Conservation (phyloP, 2,329 filamentous ascomycete species). For the Hortaea sp. region DNA sequence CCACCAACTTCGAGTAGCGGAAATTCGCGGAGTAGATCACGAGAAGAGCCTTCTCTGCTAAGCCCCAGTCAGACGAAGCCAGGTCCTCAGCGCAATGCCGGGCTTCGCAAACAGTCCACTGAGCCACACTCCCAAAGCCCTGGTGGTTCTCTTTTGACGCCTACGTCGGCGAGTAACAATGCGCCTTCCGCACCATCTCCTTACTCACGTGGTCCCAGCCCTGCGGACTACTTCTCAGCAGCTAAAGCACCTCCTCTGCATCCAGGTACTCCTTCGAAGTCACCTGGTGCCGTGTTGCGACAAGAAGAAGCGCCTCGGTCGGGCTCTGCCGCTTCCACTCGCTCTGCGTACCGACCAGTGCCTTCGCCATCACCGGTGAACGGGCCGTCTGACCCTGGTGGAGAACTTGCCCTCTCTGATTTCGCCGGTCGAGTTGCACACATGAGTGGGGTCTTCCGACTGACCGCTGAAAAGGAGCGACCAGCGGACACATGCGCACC, state of each 20-base stretch:
- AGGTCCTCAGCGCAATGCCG: not conserved
- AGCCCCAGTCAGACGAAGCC: not conserved
- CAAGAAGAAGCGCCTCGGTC: constrained; percentile 13
- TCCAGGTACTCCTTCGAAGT: constrained; percentile 1
- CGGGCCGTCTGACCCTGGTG: constrained; percentile 29
- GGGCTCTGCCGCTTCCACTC: constrained; percentile 11
- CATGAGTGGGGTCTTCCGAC: constrained; percentile 63
- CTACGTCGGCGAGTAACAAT: not conserved
- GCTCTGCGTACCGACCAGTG: constrained; percentile 13
- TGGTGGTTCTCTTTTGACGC: constrained; percentile 6
- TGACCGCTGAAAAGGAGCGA: constrained; percentile 65
- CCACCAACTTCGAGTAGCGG: constrained; percentile 1
- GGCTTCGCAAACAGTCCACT: not conserved
- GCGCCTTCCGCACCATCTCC: constrained; percentile 12
- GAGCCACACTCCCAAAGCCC: constrained; percentile 8
- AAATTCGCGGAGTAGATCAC: constrained; percentile 11
- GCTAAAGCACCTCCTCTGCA: constrained; percentile 4
- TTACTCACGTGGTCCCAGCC: constrained; percentile 6
- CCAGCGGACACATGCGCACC: constrained; percentile 54
- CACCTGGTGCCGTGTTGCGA: constrained; percentile 11
- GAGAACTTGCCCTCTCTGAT: constrained; percentile 56
- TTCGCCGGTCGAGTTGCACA: constrained; percentile 64
- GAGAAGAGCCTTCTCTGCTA: constrained; percentile 8
- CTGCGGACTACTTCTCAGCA: constrained; percentile 13
- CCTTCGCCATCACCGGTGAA: constrained; percentile 12